Evolutionary conservation across 805 yeast species (phyloP).

Genomic region (Cyberlindnera mycetangii): DNA sequence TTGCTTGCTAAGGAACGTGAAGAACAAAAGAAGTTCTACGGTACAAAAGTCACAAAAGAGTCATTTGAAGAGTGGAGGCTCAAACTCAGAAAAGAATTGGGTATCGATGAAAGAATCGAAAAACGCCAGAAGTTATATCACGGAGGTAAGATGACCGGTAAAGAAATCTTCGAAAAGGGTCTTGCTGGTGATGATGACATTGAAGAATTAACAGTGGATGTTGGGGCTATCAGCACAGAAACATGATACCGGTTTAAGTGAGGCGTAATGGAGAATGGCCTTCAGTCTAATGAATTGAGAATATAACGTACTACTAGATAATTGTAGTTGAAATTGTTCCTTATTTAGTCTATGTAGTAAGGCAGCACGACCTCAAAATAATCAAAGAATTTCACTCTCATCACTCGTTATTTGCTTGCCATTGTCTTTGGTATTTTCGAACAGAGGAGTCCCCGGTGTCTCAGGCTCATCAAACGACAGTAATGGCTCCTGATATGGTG

Average conservation of each 20-base stretch:
- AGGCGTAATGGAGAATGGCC: too few relatives aligned
- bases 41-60: slow-evolving; percentile 84
- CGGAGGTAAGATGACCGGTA: slow-evolving; percentile 78
- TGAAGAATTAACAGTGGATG: slow-evolving; percentile 34
- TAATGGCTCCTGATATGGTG: background rate
- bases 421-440: too few relatives aligned
- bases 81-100: slow-evolving; percentile 68
- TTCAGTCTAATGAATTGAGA: too few relatives aligned
- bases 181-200: slow-evolving; percentile 68
- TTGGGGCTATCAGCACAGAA: slow-evolving; percentile 16
- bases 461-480: slow-evolving; percentile 15
- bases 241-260: too few relatives aligned
- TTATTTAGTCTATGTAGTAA: too few relatives aligned
- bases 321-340: too few relatives aligned
- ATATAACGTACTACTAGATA: too few relatives aligned
- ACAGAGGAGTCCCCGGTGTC: slow-evolving; percentile 1
- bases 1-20: slow-evolving; percentile 65
- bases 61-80: slow-evolving; percentile 71
- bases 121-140: slow-evolving; percentile 56
- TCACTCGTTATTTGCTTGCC: too few relatives aligned
- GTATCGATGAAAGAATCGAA: slow-evolving; percentile 56
- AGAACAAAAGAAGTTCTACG: slow-evolving; percentile 87
- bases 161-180: slow-evolving; percentile 87
- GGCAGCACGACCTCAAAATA: too few relatives aligned
- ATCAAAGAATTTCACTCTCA: background rate